Conservation (phyloP, 192 early-diverging fungal genomes). For the Geranomyces variabilis region DNA sequence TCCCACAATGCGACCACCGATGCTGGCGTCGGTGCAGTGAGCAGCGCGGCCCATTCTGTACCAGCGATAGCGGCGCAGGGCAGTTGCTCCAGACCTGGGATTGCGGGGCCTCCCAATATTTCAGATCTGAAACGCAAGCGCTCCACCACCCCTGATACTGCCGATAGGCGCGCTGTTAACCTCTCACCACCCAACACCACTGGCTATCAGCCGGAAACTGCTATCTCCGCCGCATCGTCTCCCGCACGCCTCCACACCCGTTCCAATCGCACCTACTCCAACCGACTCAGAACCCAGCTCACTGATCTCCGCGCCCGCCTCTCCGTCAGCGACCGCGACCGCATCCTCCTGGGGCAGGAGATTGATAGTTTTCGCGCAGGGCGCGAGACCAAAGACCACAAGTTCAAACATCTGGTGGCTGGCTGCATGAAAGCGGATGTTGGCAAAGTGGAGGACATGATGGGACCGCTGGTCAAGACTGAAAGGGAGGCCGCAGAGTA, state of each 20-base stretch:
- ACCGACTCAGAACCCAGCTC: conserved; percentile 6
- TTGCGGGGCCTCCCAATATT: too few relatives aligned
- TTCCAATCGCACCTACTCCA: background rate
- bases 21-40: too few relatives aligned
- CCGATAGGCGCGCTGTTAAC: too few relatives aligned
- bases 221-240: background rate
- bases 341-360: background rate
- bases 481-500: too few relatives aligned
- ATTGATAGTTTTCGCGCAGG: background rate
- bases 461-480: conserved; percentile 10
- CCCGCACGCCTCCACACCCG: background rate
- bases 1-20: too few relatives aligned
- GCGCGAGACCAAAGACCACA: conserved; percentile 20
- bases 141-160: too few relatives aligned
- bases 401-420: conserved; percentile 26
- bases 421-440: background rate
- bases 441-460: conserved; percentile 1
- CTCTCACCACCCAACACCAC: too few relatives aligned
- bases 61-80: too few relatives aligned
- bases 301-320: conserved; percentile 3
- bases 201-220: too few relatives aligned
- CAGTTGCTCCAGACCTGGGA: too few relatives aligned
- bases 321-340: conserved; percentile 1
- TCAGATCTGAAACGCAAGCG: too few relatives aligned
- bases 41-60: too few relatives aligned